Percentiles rank a stretch among this genome's conserved stretches.
Evolutionary conservation across 2,329 filamentous ascomycete genomes (phyloP).

Genomic region (Aspergillus carbonarius): DNA sequence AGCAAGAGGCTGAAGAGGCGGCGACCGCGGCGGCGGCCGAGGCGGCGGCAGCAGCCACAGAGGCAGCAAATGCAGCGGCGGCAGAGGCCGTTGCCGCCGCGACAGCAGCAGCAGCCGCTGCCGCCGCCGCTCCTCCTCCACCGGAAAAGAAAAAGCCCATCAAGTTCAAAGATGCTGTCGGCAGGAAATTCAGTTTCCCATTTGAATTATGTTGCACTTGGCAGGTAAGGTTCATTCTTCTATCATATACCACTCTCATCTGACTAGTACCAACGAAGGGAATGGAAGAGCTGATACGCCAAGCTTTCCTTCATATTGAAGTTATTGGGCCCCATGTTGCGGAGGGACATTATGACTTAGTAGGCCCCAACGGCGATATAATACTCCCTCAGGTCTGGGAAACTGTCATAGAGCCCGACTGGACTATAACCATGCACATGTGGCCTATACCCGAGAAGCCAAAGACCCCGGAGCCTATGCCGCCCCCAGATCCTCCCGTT

Average conservation of each 20-base stretch:
- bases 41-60: constrained; percentile 38
- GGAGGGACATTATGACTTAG: constrained; percentile 75
- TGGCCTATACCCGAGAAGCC: constrained; percentile 60
- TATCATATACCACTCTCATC: not conserved
- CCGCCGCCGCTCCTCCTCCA: constrained; percentile 40
- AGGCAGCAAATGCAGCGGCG: constrained; percentile 38
- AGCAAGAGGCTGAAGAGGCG: constrained; percentile 44
- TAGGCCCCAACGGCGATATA: constrained; percentile 77
- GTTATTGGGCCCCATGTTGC: constrained; percentile 73
- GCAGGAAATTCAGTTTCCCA: constrained; percentile 88
- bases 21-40: constrained; percentile 41
- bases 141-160: constrained; percentile 70
- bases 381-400: constrained; percentile 82
- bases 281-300: constrained; percentile 83
- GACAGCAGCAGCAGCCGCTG: constrained; percentile 33
- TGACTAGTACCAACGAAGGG: constrained; percentile 52
- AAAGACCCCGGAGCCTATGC: constrained; percentile 40
- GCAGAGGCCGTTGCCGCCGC: constrained; percentile 37
- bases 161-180: constrained; percentile 87
- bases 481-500: constrained; percentile 25
- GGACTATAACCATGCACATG: constrained; percentile 68
- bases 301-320: constrained; percentile 78
- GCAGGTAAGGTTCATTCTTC: constrained; percentile 60
- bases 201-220: constrained; percentile 82
- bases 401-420: constrained; percentile 75